Evolutionary conservation across 139 green algal genomes (phyloP), one percentile per base, ranked within the genome.

Genomic region (Klebsormidium nitens): DNA sequence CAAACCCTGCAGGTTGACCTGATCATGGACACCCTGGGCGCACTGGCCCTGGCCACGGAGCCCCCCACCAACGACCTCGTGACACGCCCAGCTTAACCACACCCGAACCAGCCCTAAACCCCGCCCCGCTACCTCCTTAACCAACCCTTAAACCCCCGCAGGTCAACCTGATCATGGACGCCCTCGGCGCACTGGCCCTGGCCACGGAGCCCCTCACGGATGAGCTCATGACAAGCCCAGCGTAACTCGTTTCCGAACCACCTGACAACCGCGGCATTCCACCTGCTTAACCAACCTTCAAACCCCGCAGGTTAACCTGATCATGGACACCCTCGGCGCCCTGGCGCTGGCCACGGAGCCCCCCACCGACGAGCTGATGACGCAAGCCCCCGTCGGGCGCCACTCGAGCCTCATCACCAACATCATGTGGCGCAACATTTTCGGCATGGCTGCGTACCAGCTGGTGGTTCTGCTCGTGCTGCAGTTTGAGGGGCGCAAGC

Each of bases 261-360:
- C n/a, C n/a, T n/a, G n/a, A n/a, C n/a, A n/a, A n/a, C n/a, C n/a
- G n/a, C n/a, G n/a, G n/a, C n/a, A n/a, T n/a, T n/a, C n/a, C n/a
- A n/a, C n/a, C n/a, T n/a, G n/a, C n/a, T n/a, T n/a, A n/a, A n/a
- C n/a, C n/a, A n/a, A n/a, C n/a, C n/a, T n/a, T n/a, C n/a, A n/a
- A n/a, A n/a, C n/a, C n/a, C n/a, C n/a, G n/a, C n/a, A n/a, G 93
- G 89, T 96, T 46, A 98, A 98, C 82, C 87, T 98, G 23, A 97
- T 98, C 77, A 98, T 98, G 93, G 93, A 98, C 84, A 91, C 91
- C 3, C 73, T 93, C 37, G 89, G 83, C 2, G 89, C 89, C 8
- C 86, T 93, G 63, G 87, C 89, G 23, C 80, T 95, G 47, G 89
- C 90, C 34, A 98, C 93, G 1, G 93, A 98, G 79, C 75, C 85